A percentile compares a stretch with the other conserved stretches of the same genome.
Conservation (phyloP, 495 filamentous ascomycete species). For the Rusavskia elegans region DNA sequence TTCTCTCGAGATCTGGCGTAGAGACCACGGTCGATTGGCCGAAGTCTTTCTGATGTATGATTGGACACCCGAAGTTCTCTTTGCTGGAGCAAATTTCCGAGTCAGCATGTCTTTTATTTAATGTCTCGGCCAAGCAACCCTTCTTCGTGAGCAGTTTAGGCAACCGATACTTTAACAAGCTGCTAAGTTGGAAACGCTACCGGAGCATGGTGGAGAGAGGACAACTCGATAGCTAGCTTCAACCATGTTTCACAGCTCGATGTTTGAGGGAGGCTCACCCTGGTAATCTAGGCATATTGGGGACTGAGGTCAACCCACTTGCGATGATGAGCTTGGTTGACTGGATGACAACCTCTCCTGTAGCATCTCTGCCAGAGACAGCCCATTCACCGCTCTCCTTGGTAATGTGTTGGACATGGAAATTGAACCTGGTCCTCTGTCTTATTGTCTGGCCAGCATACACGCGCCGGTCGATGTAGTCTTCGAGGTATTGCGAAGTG, state of each 20-base stretch:
- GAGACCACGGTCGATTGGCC: slow-evolving; percentile 17
- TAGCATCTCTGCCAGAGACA: slow-evolving; percentile 4
- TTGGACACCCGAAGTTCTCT: slow-evolving; percentile 16
- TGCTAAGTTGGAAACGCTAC: too few relatives aligned
- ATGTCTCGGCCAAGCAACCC: too few relatives aligned
- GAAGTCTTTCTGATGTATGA: slow-evolving; percentile 26
- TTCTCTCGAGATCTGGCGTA: slow-evolving; percentile 11
- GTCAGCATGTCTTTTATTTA: too few relatives aligned
- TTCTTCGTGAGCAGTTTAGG: too few relatives aligned
- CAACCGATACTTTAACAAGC: too few relatives aligned
- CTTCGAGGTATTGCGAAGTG: slow-evolving; percentile 25
- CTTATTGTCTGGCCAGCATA: slow-evolving; percentile 17
- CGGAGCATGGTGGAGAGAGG: too few relatives aligned
- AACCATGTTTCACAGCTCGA: too few relatives aligned
- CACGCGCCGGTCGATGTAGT: slow-evolving; percentile 20
- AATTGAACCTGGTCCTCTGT: slow-evolving; percentile 17
- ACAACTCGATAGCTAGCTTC: too few relatives aligned
- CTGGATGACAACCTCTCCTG: slow-evolving; percentile 7
- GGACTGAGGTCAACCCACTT: slow-evolving; percentile 20
- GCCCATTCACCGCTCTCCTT: slow-evolving; percentile 17
- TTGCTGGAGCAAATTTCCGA: neutral
- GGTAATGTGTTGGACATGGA: slow-evolving; percentile 15
- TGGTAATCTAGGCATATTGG: slow-evolving; percentile 21
- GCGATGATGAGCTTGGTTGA: slow-evolving; percentile 25
- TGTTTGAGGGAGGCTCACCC: neutral